Evolutionary conservation across 2,329 filamentous ascomycete genomes (phyloP), one percentile per base, ranked within the genome.

Genomic region (Amauroascus niger): DNA sequence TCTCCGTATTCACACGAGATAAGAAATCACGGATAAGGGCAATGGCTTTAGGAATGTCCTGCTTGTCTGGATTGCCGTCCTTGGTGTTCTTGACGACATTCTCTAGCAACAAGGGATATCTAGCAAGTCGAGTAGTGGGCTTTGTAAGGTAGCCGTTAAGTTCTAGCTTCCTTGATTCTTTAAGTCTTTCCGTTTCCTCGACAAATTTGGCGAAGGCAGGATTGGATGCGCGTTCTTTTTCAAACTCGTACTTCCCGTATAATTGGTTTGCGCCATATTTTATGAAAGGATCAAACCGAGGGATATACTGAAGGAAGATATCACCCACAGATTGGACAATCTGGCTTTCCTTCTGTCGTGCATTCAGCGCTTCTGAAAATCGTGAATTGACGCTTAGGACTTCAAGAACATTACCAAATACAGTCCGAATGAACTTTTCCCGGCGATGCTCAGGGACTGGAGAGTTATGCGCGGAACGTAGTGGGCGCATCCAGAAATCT

Each of bases 61-160:
- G 82, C 71, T 87, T 91, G 67, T 98, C 93, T 0, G 88, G 84
- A 60, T 86, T 95, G 54, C 84, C 89, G 51, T 91, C 87, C 46
- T 90, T 85, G 0, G 91, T 96, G 66, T 91, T 87, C 67, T 97
- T 98, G 59, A 89, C 73, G 35, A 97, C 88, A 59, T 90, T 89
- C 62, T 97, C 93, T 14, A 98, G 76, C 11, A 98, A 76, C 35
- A 98, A 75, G 3, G 93, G 93, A 68, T 98, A 98, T 69, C 93
- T 82, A 40, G 93, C 93, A 63, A 98, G 75, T 74, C 93, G 83
- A 16, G 93, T 98, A 1, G 93, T 98, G 1, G 93, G 93, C 70
- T 98, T 98, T 7, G 93, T 98, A 50, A 98, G 76, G 66, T 98
- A 98, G 61, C 93, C 93, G 68, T 98, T 98, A 55, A 98, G 76